phyloP scores from a whole-genome alignment of 495 filamentous ascomycete species.

The Penicillium diatomitis region DNA sequence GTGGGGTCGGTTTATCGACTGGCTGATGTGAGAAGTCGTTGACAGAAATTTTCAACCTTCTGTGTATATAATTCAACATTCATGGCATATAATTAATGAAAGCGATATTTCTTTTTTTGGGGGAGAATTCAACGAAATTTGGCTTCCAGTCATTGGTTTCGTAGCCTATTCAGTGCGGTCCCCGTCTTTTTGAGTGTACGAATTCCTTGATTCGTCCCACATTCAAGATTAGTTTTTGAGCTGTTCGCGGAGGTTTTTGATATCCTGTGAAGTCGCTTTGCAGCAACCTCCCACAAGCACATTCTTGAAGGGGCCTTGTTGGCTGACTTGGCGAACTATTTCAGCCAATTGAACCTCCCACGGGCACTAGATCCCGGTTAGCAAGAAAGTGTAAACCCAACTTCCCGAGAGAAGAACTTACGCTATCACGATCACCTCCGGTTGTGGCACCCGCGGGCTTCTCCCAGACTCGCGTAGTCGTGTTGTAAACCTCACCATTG shows the following conservation, averaged over 20 bases:
- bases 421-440: constrained; percentile 8
- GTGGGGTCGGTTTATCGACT: constrained; percentile 22
- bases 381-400: neutral
- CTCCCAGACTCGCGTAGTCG: constrained; percentile 50
- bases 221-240: constrained; percentile 1
- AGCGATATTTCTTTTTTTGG: neutral
- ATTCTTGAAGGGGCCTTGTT: constrained; percentile 35
- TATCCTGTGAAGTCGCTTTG: constrained; percentile 44
- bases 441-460: constrained; percentile 10
- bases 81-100: neutral
- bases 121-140: neutral
- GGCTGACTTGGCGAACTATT: constrained; percentile 27
- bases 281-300: constrained; percentile 56
- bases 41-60: neutral
- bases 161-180: neutral
- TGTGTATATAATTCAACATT: neutral
- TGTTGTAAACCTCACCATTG: constrained; percentile 56
- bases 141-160: constrained; percentile 1
- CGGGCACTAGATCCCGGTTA: constrained; percentile 16
- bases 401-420: constrained; percentile 3
- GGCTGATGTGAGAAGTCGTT: constrained; percentile 17
- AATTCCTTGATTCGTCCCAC: too few species aligned
- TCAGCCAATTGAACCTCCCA: constrained; percentile 42
- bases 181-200: too few species aligned
- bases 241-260: constrained; percentile 33